A percentile compares a stretch with the other conserved stretches of the same genome.
phyloP scores from a whole-genome alignment of 768 basidiomycete genomes.

The Auriscalpium orientale region DNA sequence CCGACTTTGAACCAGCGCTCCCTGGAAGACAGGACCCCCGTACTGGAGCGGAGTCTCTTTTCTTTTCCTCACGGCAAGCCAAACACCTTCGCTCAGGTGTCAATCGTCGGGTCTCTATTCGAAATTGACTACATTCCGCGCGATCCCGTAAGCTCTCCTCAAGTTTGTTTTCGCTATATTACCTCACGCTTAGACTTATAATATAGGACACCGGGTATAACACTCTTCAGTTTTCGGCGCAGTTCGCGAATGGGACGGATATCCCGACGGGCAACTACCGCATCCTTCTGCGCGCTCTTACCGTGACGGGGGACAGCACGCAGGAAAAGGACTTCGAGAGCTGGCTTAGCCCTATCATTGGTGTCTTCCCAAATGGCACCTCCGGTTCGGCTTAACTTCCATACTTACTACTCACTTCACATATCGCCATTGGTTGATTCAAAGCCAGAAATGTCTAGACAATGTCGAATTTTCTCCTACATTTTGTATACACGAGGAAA shows the following conservation, averaged over 20 bases:
- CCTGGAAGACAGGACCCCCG: neutral
- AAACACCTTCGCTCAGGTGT: constrained; percentile 31
- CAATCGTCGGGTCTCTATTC: constrained; percentile 39
- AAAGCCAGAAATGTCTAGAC: too few species aligned
- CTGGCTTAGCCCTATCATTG: constrained; percentile 29
- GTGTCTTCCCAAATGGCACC: neutral
- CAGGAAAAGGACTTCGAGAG: constrained; percentile 37
- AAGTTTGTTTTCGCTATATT: constrained; percentile 7
- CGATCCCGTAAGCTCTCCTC: constrained; percentile 26
- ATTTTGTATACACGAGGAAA: too few species aligned
- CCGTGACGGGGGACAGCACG: constrained; percentile 34
- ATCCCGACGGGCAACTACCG: constrained; percentile 38
- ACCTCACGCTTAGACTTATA: neutral
- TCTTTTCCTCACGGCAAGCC: constrained; percentile 30
- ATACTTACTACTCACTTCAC: too few species aligned
- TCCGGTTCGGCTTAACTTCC: too few species aligned
- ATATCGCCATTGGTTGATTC: too few species aligned
- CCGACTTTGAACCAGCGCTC: constrained; percentile 30
- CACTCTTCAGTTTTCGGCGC: constrained; percentile 1
- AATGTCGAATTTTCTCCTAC: too few species aligned
- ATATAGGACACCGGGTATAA: neutral
- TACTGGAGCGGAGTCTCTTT: constrained; percentile 24
- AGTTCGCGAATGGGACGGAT: constrained; percentile 31
- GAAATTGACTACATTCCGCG: constrained; percentile 41
- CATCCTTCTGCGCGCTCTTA: constrained; percentile 35